Evolutionary conservation across 331 rosid genomes (phyloP), one percentile per base, ranked within the genome.

Genomic region (Prunus yedoensis): DNA sequence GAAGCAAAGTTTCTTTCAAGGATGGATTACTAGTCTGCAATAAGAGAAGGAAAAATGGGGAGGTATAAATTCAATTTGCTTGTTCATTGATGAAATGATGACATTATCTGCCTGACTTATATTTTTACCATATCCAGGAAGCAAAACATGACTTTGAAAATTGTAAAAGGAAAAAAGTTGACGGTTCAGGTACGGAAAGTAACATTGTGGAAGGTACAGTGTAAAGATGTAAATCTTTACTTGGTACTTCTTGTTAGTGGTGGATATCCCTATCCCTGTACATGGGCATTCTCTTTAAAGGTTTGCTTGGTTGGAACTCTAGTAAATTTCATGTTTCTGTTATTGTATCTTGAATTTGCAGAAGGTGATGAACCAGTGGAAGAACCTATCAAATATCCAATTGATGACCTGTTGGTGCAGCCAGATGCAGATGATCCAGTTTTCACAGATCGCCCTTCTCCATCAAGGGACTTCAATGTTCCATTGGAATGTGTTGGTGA

Each of bases 371-470:
- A 74, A 17, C 71, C 41, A 67, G 82, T 77, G 45, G 91, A 85
- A 65, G 92, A 80, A 74, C 77, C 78, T 20, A 82, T 89, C 77
- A 92, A 90, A 83, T 94, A 94, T 84, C 99, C 99, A 68, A 92
- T 94, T 80, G 97, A 94, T 59, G 97, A 94, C 84, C 83, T 90
- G 45, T 82, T 92, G 85, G 99, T 94, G 80, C 85, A 86, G 78
- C 96, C 96, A 71, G 84, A 88, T 76, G 75, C 84, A 35, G 88
- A 84, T 77, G 99, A 94, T 86, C 97, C 99, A 67, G 84, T 79
- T 80, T 86, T 92, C 79, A 75, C 90, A 15, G 78, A 79, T 57
- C 93, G 88, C 38, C 99, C 99, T 77, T 79, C 90, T 80, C 96
- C 89, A 45, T 85, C 80, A 1, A 89, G 85, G 78, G 96, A 90